Evolutionary conservation across 768 basidiomycete species (phyloP).

Genomic region (Tubosaeta sp.): DNA sequence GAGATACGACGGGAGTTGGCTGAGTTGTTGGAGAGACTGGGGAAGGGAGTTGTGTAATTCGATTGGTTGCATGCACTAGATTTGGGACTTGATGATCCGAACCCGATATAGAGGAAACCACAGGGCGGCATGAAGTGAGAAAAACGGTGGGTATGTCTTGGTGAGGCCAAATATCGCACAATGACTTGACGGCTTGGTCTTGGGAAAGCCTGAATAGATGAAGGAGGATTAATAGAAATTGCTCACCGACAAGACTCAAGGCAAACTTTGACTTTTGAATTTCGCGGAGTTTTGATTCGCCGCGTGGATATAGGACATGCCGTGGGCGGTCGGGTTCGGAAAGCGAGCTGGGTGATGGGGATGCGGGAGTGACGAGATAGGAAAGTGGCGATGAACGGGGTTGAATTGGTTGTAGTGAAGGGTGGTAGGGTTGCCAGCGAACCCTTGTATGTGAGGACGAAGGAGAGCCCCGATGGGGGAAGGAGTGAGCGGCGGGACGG

Average conservation of each 20-base stretch:
- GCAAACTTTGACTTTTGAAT: constrained; percentile 62
- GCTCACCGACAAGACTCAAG: constrained; percentile 67
- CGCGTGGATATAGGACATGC: constrained; percentile 32
- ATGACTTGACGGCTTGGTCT: constrained; percentile 78
- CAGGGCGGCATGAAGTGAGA: constrained; percentile 34
- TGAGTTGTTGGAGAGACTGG: constrained; percentile 50
- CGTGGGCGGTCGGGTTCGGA: constrained; percentile 33
- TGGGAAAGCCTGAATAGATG: constrained; percentile 12
- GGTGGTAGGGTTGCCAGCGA: constrained; percentile 79
- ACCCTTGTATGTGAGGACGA: constrained; percentile 58
- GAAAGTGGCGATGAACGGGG: constrained; percentile 31
- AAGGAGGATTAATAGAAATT: background rate
- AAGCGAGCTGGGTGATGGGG: constrained; percentile 36
- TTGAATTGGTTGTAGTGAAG: constrained; percentile 39
- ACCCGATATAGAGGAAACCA: constrained; percentile 12
- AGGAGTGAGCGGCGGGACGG: constrained; percentile 40
- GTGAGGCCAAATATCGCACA: constrained; percentile 77
- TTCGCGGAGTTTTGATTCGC: constrained; percentile 37
- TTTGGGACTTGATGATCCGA: constrained; percentile 8
- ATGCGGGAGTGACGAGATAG: constrained; percentile 57
- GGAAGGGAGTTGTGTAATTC: constrained; percentile 47
- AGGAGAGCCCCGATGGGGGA: constrained; percentile 70
- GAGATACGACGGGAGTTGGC: constrained; percentile 26
- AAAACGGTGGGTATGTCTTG: constrained; percentile 68
- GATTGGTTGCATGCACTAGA: constrained; percentile 6